Evolutionary conservation across 208 protist species (phyloP), one percentile per base, ranked within the genome.

Genomic region (Leishmania mexicana): DNA sequence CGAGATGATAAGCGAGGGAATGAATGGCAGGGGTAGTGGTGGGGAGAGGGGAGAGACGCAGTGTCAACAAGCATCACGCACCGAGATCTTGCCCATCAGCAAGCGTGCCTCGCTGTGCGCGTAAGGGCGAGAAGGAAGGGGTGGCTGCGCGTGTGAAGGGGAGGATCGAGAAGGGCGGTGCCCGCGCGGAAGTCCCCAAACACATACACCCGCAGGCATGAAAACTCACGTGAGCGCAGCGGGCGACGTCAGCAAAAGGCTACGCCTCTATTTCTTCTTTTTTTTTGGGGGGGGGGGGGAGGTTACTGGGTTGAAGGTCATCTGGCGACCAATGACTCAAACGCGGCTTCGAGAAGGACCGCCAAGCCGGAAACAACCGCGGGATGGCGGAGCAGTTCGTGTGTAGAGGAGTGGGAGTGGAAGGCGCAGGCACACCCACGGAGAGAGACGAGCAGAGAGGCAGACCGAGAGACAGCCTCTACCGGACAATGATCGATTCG

Each of bases 401-500:
- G 24, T 24, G 15, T 42, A 19, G 40, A 24, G 38, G 65, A n/a
- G 15, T 24, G 21, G 24, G 5, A 38, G 38, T n/a, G 65, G 38
- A 8, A n/a, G n/a, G 31, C 15, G 40, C 21, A 24, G 8, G 40
- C 57, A 62, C 65, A 72, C 38, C 35, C 40, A 70, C 28, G 35
- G 13, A 28, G 21, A 72, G 40, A 35, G 7, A 72, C 5, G 42
- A 24, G 1, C 40, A 31, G 8, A 49, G 40, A 53, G 47, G 13
- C 21, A 35, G 40, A 31, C 45, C 8, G 6, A 35, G 70, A 54
- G 40, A 53, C 31, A 74, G 24, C 31, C 45, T n/a, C 79, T 80
- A 92, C 3, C 45, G 73, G 3, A 96, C 83, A 76, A 94, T 78
- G 1, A 77, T 89, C 19, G 85, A 87, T 38, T 90, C 81, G 5